Evolutionary conservation across 2,329 filamentous ascomycete species (phyloP).

Genomic region (Aspergillus candidus): DNA sequence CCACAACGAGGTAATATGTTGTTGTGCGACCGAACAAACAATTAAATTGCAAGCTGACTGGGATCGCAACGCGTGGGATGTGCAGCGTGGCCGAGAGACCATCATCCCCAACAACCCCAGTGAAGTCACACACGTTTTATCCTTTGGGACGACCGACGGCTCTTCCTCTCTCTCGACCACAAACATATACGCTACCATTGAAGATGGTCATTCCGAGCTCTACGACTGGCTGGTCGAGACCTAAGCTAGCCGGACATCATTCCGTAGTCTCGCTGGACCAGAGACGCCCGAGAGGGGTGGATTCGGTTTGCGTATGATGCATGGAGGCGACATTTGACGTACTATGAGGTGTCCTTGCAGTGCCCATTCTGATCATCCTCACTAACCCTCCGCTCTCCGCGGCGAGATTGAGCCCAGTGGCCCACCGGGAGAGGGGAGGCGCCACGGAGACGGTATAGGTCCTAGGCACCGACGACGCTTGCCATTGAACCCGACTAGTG

Average conservation of each 20-base stretch:
- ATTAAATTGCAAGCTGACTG: neutral
- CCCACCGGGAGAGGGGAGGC: too few relatives aligned
- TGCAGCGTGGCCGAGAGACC: too few relatives aligned
- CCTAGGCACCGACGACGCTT: neutral
- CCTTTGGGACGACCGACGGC: neutral
- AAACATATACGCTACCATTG: conserved; percentile 6
- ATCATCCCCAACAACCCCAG: neutral
- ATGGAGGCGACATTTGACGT: conserved; percentile 16
- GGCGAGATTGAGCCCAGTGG: too few relatives aligned
- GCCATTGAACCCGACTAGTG: too few relatives aligned
- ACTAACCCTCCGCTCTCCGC: neutral
- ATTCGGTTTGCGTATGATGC: neutral
- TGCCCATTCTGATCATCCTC: conserved; percentile 3
- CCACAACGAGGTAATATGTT: neutral
- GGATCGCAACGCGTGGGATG: conserved; percentile 15
- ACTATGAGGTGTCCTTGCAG: conserved; percentile 16
- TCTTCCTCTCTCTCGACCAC: neutral
- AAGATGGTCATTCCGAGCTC: conserved; percentile 8
- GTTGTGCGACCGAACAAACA: conserved; percentile 12
- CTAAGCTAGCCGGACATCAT: conserved; percentile 11
- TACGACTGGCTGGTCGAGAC: conserved; percentile 13
- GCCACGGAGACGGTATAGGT: neutral
- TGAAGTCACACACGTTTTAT: conserved; percentile 3
- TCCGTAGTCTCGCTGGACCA: conserved; percentile 9
- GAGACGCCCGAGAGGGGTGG: conserved; percentile 2